phyloP scores from a whole-genome alignment of 2,329 filamentous ascomycete species.

The Epichloe scottii region DNA sequence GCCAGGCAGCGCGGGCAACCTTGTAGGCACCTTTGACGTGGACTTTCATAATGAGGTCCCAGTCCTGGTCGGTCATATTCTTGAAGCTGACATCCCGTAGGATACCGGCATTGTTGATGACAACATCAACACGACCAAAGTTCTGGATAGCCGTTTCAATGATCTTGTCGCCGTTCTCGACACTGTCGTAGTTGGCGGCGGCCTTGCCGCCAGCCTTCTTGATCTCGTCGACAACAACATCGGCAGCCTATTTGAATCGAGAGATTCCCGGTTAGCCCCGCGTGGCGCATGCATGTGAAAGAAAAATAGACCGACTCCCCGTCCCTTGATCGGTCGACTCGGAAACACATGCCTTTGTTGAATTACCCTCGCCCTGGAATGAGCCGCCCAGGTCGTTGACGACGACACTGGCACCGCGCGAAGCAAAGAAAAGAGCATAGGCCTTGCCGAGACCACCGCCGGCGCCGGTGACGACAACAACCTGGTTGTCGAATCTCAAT shows the following conservation, averaged over 20 bases:
- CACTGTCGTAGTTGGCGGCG: conserved; percentile 92
- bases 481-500: conserved; percentile 74
- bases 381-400: conserved; percentile 93
- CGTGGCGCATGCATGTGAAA: not conserved
- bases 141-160: conserved; percentile 75
- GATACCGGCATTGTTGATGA: conserved; percentile 97
- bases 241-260: conserved; percentile 48
- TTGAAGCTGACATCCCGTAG: conserved; percentile 93
- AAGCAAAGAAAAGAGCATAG: conserved; percentile 83
- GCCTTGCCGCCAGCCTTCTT: conserved; percentile 85
- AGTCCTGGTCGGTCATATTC: conserved; percentile 95
- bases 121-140: conserved; percentile 80
- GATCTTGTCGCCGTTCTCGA: conserved; percentile 87
- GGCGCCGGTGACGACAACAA: conserved; percentile 71
- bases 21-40: conserved; percentile 93
- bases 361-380: conserved; percentile 84
- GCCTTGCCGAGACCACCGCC: conserved; percentile 69
- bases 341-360: conserved; percentile 53
- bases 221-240: conserved; percentile 73
- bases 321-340: not conserved
- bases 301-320: not conserved
- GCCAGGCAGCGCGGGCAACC: conserved; percentile 89
- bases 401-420: conserved; percentile 83
- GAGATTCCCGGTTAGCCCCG: not conserved
- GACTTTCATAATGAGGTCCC: conserved; percentile 88